Base-by-base conservation (phyloP, 306 rosid species). In the Prunus fruticosa region DNA sequence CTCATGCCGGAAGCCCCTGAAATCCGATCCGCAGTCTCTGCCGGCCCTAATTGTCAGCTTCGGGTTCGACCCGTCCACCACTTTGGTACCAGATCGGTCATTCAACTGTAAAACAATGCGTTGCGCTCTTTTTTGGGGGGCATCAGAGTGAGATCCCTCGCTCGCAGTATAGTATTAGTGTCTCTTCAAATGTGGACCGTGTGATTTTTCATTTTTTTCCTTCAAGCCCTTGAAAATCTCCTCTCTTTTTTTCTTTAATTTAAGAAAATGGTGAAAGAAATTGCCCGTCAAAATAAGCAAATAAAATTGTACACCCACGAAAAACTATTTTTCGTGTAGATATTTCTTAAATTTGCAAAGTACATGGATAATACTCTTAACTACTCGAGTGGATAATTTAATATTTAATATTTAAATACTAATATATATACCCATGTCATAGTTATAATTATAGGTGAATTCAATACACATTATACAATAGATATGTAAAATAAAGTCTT, bases 11-110 rank as follows among this genome's bases (percentile, higher is more conserved):
- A 72, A n/a, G 25, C 25, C 41, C 15, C 23, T 41, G 23, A 46
- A 71, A 41, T 57, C 53, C 10, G 76, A 46, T 58, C 45, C 15
- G 54, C 14, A 11, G 68, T 19, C 28, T 27, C 12, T 0, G 46
- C 57, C 54, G 57, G 43, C 68, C 45, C 4, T 23, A 50, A 58
- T n/a, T 57, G 67, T 28, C 22, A 72, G 23, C 22, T 41, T 41
- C 16, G 30, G n/a, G 75, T 32, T 54, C 74, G 64, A 70, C 14
- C 64, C 75, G 73, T 30, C 47, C 6, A 52, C 28, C 49, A 51
- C 19, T 30, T 50, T 5, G 53, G 76, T 41, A 56, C 38, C 76
- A 60, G 58, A 73, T 41, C 43, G 66, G 67, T 18, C 41, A 18
- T 30, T 38, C 38, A 61, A 61, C 65, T 13, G 41, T 41, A 27